Evolutionary conservation across 1,284 basidiomycete genomes (phyloP), one percentile per base, ranked within the genome.

Genomic region (Jaminaea rosea): DNA sequence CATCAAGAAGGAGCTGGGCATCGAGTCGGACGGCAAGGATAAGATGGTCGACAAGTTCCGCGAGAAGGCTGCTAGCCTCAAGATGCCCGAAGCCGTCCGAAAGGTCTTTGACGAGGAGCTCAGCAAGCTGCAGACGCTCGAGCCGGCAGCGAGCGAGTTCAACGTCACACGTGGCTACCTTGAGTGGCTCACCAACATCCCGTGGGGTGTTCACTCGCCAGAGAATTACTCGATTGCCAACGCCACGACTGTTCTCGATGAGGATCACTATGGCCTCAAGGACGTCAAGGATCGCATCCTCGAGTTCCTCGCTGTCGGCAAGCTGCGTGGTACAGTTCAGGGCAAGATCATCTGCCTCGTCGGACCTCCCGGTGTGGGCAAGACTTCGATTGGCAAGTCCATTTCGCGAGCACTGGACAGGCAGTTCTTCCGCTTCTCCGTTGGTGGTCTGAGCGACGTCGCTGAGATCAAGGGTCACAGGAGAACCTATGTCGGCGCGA

Each of bases 401-500:
- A 91, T 94, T 50, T 85, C 90, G 0, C 80, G 88, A 8, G 88
- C 89, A 6, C 77, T 94, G 39, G 82, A 86, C 48, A 78, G 89
- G 50, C 83, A 88, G 69, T 93, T 94, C 78, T 93, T 91, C 82
- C 82, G 93, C 44, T 96, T 99, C 79, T 91, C 88, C 11, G 92
- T 98, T 4, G 94, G 94, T 63, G 92, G 94, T 24, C 77, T 99
- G 67, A 90, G 89, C 52, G 93, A 98, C 72, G 92, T 97, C 0
- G 94, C 93, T 50, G 94, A 98, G 80, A 97, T 99, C 75, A 98
- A 98, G 78, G 94, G 94, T 2, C 93, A 99, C 74, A 79, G 94
- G 65, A 79, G 94, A 70, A 99, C 93, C 19, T 98, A 97, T 72
- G 91, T 96, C 52, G 92, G 87, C 3, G 54, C 49, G 32, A 83